These are phyloP conservation scores for Penicillium oxalicum DNA, from an alignment of 2,329 filamentous ascomycete genomes.

Conservation along the genomic window DNA sequence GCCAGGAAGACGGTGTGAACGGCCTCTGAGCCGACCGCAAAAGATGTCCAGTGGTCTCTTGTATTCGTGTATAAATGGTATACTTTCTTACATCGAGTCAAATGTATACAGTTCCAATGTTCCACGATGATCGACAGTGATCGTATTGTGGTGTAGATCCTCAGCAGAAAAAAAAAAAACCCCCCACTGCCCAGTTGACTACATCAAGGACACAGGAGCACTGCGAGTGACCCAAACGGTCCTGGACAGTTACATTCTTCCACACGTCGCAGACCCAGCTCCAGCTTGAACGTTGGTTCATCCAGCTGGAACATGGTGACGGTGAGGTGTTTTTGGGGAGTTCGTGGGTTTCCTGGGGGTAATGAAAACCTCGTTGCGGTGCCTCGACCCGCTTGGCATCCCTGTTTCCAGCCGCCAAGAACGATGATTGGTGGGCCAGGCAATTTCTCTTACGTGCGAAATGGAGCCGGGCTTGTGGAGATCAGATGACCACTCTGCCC, in stretches of 20 bases:
- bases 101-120: no score
- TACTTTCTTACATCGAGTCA: no score
- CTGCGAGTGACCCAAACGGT: no score
- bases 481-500: constrained; percentile 6
- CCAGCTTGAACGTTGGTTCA: no score
- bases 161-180: no score
- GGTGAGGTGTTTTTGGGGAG: constrained; percentile 10
- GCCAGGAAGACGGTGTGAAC: constrained; percentile 10
- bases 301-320: no score
- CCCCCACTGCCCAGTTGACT: no score
- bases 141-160: no score
- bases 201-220: no score
- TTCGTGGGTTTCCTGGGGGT: constrained; percentile 19
- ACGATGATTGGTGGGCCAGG: constrained; percentile 24
- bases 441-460: constrained; percentile 36
- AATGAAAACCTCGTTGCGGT: constrained; percentile 20
- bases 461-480: constrained; percentile 10
- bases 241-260: no score
- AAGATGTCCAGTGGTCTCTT: not conserved
- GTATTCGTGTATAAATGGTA: not conserved
- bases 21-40: not conserved
- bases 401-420: constrained; percentile 10
- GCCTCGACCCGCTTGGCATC: constrained; percentile 5
- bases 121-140: no score
- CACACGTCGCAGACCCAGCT: no score